Percentiles rank a stretch among this genome's conserved stretches.
phyloP scores from a whole-genome alignment of 108 stramenopile species.

The Seminavis robusta region DNA sequence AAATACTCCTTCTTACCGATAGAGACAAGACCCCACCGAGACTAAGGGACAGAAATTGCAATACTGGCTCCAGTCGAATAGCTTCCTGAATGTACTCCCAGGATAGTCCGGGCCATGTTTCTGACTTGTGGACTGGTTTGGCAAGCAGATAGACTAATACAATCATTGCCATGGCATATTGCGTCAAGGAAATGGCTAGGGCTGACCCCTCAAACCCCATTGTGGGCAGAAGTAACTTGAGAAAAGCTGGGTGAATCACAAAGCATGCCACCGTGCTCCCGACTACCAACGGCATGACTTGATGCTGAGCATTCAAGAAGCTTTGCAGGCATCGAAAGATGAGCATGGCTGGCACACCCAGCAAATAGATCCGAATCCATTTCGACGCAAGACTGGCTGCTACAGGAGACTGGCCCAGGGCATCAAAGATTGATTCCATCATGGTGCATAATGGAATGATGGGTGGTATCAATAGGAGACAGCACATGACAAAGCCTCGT shows the following conservation, averaged over 20 bases:
- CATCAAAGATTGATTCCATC: constrained; percentile 27
- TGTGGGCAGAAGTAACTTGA: constrained; percentile 16
- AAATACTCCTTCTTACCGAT: constrained; percentile 1
- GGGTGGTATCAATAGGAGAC: constrained; percentile 21
- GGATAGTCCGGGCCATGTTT: constrained; percentile 33
- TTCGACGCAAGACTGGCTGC: constrained; percentile 21
- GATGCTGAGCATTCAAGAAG: constrained; percentile 34
- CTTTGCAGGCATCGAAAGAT: constrained; percentile 40
- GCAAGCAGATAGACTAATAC: constrained; percentile 17
- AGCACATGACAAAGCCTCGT: constrained; percentile 28
- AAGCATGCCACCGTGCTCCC: constrained; percentile 19
- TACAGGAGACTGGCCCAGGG: constrained; percentile 26
- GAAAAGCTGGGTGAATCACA: constrained; percentile 35
- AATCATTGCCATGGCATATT: constrained; percentile 23
- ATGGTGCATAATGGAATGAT: constrained; percentile 22
- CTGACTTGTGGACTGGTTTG: constrained; percentile 15
- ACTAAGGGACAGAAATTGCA: constrained; percentile 29
- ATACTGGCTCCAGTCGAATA: constrained; percentile 12
- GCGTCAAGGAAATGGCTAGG: constrained; percentile 36
- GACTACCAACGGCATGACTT: constrained; percentile 30
- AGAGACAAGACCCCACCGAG: constrained; percentile 46
- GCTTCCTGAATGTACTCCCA: constrained; percentile 8
- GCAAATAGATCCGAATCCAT: constrained; percentile 42
- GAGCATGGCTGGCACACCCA: constrained; percentile 36
- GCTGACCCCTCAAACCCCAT: constrained; percentile 35